phyloP scores from a whole-genome alignment of 2,329 filamentous ascomycete species.

The Penicillium capsulatum region DNA sequence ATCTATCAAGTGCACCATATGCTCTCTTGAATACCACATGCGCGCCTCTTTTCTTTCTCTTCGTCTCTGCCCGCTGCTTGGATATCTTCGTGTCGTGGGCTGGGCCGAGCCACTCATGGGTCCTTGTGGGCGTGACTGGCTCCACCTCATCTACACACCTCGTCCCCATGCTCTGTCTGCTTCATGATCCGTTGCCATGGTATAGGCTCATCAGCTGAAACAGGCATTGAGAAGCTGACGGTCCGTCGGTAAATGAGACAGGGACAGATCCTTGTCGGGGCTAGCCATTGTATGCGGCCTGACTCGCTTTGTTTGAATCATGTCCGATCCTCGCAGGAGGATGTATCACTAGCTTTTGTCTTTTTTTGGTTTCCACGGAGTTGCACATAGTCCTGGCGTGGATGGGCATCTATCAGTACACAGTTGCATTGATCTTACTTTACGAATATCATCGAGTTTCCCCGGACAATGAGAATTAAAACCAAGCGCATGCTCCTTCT shows the following conservation, averaged over 20 bases:
- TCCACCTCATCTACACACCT: neutral
- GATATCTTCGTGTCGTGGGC: too few species aligned
- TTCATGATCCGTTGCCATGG: constrained; percentile 5
- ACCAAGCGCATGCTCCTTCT: neutral
- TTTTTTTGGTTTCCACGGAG: constrained; percentile 9
- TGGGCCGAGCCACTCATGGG: neutral
- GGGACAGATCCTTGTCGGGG: neutral
- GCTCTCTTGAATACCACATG: neutral
- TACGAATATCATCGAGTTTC: neutral
- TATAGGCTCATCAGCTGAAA: constrained; percentile 6
- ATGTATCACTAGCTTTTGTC: constrained; percentile 12
- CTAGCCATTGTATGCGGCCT: constrained; percentile 2
- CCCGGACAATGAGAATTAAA: too few species aligned
- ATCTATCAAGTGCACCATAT: neutral
- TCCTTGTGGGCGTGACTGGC: too few species aligned
- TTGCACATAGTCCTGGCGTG: constrained; percentile 13
- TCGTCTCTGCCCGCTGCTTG: too few species aligned
- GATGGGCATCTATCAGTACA: constrained; percentile 12
- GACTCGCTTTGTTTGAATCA: neutral
- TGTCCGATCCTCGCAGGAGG: constrained; percentile 5
- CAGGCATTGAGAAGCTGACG: constrained; percentile 2
- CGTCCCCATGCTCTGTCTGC: neutral
- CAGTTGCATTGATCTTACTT: constrained; percentile 13
- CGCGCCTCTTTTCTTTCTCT: neutral
- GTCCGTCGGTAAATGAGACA: neutral